Conservation (phyloP, 179 eudicot species). For the Camellia oleifera region DNA sequence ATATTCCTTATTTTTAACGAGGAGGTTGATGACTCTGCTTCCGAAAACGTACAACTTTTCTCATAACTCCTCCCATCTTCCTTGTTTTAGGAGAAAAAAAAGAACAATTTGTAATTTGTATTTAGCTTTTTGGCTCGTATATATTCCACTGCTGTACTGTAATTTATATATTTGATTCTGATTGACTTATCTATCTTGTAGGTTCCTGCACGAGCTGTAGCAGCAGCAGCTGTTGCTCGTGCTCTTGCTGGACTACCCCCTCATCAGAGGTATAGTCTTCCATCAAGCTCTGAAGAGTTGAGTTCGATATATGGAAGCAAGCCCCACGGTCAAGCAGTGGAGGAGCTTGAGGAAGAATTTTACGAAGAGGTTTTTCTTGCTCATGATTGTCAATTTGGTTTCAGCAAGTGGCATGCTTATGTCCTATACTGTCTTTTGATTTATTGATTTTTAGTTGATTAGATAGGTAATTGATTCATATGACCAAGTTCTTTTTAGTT, state of each 20-base stretch:
- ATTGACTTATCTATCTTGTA: conserved; percentile 21
- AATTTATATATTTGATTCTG: not conserved
- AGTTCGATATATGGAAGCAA: conserved; percentile 83
- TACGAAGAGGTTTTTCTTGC: conserved; percentile 73
- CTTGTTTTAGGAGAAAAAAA: not conserved
- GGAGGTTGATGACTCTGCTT: not conserved
- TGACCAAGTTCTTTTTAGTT: not conserved
- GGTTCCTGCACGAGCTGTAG: conserved; percentile 99
- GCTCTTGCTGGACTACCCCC: conserved; percentile 91
- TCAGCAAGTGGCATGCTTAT: conserved; percentile 1
- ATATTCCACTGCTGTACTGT: not conserved
- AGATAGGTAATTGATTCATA: not conserved
- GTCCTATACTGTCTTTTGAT: not conserved
- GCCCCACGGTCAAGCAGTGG: conserved; percentile 53
- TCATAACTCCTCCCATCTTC: not conserved
- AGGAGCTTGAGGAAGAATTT: conserved; percentile 84
- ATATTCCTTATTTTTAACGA: not conserved
- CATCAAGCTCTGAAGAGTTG: conserved; percentile 82
- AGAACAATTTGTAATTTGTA: not conserved
- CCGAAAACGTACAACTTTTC: not conserved
- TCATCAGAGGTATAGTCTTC: conserved; percentile 72
- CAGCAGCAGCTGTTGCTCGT: conserved; percentile 98
- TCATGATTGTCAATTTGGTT: conserved; percentile 4
- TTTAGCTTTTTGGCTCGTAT: not conserved
- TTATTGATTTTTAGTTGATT: not conserved